Percentiles rank a stretch among this genome's conserved stretches.
phyloP scores from a whole-genome alignment of 2,329 filamentous ascomycete genomes.

The Sporothrix mexicana region DNA sequence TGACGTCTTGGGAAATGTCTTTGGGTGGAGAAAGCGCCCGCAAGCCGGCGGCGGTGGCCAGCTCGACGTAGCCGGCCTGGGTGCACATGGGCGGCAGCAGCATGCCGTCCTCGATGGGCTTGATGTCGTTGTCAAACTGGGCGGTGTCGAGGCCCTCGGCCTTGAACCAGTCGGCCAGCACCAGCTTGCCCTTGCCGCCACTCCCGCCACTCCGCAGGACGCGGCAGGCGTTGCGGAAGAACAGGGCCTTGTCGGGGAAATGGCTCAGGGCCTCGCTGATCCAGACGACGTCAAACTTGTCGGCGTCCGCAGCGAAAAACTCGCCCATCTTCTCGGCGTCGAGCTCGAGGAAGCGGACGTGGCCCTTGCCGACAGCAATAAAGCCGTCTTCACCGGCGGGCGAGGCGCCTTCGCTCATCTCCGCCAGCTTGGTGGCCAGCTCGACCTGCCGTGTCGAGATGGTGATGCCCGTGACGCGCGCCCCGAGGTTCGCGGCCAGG shows the following conservation, averaged over 20 bases:
- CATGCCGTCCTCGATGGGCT: conserved; percentile 66
- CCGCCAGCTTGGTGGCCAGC: conserved; percentile 59
- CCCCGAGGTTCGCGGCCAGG: conserved; percentile 58
- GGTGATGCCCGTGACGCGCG: conserved; percentile 63
- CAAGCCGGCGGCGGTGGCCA: conserved; percentile 57
- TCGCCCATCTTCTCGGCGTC: conserved; percentile 67
- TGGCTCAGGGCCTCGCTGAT: conserved; percentile 67
- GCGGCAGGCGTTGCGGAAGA: conserved; percentile 59
- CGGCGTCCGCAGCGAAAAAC: conserved; percentile 49
- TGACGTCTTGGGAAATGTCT: conserved; percentile 64
- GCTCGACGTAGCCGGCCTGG: conserved; percentile 57
- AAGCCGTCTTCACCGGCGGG: conserved; percentile 44
- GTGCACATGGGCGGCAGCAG: conserved; percentile 63
- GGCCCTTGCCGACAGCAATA: conserved; percentile 51
- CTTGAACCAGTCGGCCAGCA: conserved; percentile 68
- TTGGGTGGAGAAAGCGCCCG: conserved; percentile 54
- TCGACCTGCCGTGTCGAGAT: conserved; percentile 65
- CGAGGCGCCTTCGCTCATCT: conserved; percentile 38
- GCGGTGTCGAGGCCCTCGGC: conserved; percentile 53
- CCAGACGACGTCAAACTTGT: conserved; percentile 62
- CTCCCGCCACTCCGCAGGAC: conserved; percentile 59
- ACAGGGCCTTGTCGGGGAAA: conserved; percentile 63
- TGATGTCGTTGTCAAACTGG: conserved; percentile 58
- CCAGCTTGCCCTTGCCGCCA: too few species aligned
- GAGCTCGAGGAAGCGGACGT: conserved; percentile 61